Evolutionary conservation across 352 stramenopile species (phyloP), one percentile per base, ranked within the genome.

Genomic region (Salisapilia sapeloensis): DNA sequence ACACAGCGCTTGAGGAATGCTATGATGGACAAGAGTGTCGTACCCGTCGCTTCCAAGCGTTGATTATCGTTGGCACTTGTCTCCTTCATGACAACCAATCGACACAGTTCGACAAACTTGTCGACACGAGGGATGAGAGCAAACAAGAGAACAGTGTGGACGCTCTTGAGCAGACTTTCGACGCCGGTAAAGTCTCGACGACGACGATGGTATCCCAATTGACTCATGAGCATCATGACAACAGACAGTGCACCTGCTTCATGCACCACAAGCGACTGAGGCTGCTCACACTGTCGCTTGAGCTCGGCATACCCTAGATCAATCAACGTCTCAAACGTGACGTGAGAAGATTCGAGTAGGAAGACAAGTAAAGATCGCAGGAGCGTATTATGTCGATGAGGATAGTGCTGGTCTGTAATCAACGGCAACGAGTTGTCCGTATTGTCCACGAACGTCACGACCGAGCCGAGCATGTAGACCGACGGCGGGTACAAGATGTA

Each of bases 401-500:
- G 64, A 29, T 74, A 81, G 33, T 83, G 71, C 38, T 86, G 71
- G 25, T 84, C 65, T 14, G 66, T 90, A 33, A 90, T 90, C 21
- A 90, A 32, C n/a, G 75, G 75, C 19, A 90, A 38, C 3, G 65
- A 69, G 24, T 80, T 46, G 38, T 90, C 70, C n/a, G 70, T 75
- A 29, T 86, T 85, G 15, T 86, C 67, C 6, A 85, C 75, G 32
- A 90, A 90, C 24, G 72, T 85, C 22, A 69, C 66, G 19, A 84
- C 55, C 22, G 80, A 62, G 38, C 65, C 75, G 63, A 89, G 81
- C 33, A 90, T 75, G 41, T 85, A 90, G 22, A 90, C 69, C 7
- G 71, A 76, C 23, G 75, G 75, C 12, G 75, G 75, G 36, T 81
- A 84, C 24, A 90, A 64, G 40, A 86, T 85, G 42, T 87, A 90